These are phyloP conservation scores for Paramecium bursaria DNA, from an alignment of 73 alveolate species.

Conservation along the genomic window DNA sequence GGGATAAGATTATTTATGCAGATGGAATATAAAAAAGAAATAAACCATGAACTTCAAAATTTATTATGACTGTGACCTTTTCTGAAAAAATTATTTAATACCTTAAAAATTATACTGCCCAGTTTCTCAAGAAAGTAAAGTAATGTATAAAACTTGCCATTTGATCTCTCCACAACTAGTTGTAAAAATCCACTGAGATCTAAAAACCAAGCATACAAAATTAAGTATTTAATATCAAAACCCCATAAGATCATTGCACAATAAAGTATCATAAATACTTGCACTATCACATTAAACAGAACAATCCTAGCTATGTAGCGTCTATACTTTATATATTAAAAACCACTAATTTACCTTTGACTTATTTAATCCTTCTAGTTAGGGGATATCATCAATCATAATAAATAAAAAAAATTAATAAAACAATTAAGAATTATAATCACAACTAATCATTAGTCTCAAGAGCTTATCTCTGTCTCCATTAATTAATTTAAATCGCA, in stretches of 20 bases:
- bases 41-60: constrained; percentile 26
- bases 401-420: too few species aligned
- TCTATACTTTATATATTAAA: too few species aligned
- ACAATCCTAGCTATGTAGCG: too few species aligned
- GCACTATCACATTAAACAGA: too few species aligned
- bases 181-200: constrained; percentile 4
- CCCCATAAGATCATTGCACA: too few species aligned
- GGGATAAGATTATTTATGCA: constrained; percentile 5
- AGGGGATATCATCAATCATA: too few species aligned
- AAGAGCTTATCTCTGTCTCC: constrained; percentile 24
- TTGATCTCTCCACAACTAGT: not conserved
- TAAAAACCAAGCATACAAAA: constrained; percentile 43
- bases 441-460: constrained; percentile 57
- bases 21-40: constrained; percentile 16
- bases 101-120: constrained; percentile 12
- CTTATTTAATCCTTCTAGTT: too few species aligned
- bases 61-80: constrained; percentile 18
- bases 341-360: too few species aligned
- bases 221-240: constrained; percentile 41
- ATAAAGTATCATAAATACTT: too few species aligned
- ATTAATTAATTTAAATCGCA: constrained; percentile 7
- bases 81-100: not conserved
- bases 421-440: not conserved
- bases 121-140: constrained; percentile 33
- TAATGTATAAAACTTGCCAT: not conserved